Base-by-base conservation (phyloP, 345 rosid genomes). In the Syzygium grande region DNA sequence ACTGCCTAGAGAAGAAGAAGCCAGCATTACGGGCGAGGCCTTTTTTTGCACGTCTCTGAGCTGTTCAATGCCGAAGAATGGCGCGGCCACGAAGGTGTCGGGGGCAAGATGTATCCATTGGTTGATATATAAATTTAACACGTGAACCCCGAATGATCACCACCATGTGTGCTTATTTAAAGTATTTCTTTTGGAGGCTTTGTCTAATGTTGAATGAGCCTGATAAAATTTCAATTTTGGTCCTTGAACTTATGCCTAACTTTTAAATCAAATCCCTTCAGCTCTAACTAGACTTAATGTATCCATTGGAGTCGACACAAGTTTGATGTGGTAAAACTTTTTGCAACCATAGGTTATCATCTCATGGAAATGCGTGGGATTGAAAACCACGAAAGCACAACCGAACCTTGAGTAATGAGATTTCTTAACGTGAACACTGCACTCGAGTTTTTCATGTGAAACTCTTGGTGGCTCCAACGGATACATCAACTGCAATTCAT, bases 81-180 rank as follows among this genome's bases (percentile, higher is more conserved):
- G 41, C 8, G 21, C 5, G 1, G 21, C 22, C 77, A 63, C 9
- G 41, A 63, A 38, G 77, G 77, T 2, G 22, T 0, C 5, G 21
- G 15, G 77, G 5, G 2, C 65, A 6, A 59, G 0, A 59, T 25
- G 65, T 6, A 58, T 58, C 29, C 29, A 25, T 0, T 58, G 7
- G 25, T 4, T 25, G 3, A n/a, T 58, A 25, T 25, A 58, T 58
- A 25, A 25, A 58, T 10, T 14, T 14, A 58, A 58, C 65, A 25
- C 29, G 6, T 29, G 14, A 0, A 58, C 14, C 65, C 0, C 14
- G 7, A 58, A 58, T 25, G 0, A 21, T 29, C 65, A 58, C 14
- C 65, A 4, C 65, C 65, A 4, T 4, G 3, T 58, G 65, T 58
- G 65, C 3, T 58, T 58, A 11, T 51, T 51, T 51, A 10, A 51